A percentile compares a stretch with the other conserved stretches of the same genome.
Evolutionary conservation across 2,329 filamentous ascomycete genomes (phyloP).

Genomic region (Pseudocercospora fuligena): DNA sequence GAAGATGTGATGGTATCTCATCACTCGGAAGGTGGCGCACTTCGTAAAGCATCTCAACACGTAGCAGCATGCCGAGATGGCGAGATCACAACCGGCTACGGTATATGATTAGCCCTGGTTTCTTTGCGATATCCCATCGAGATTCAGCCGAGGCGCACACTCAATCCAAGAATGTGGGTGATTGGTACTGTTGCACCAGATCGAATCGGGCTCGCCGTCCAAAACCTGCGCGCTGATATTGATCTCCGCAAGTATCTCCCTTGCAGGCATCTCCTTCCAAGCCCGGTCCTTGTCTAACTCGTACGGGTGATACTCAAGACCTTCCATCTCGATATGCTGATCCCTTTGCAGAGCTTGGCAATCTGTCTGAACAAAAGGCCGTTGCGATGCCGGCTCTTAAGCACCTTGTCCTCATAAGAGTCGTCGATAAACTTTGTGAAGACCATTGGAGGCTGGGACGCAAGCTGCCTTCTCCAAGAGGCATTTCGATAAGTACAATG

Average conservation of each 20-base stretch:
- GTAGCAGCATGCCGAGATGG: too few species aligned
- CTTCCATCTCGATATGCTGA: neutral
- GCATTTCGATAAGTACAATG: conserved; percentile 5
- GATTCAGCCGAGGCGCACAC: too few species aligned
- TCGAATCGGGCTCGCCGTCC: neutral
- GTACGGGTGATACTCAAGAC: neutral
- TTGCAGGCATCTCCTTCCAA: neutral
- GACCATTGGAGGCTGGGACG: conserved; percentile 15
- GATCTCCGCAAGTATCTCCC: neutral
- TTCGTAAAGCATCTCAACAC: too few species aligned
- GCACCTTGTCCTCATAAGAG: neutral
- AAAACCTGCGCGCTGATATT: neutral
- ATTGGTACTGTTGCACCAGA: neutral
- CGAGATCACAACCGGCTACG: too few species aligned
- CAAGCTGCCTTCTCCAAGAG: conserved; percentile 20
- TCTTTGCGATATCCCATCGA: too few species aligned
- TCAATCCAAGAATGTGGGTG: neutral
- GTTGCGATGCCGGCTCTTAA: neutral
- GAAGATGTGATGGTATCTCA: too few species aligned
- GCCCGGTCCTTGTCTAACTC: neutral
- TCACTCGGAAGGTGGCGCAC: too few species aligned
- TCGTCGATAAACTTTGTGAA: neutral
- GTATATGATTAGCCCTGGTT: too few species aligned
- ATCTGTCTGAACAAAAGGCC: neutral
- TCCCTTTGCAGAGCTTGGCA: neutral